Evolutionary conservation across 257 asterid species (phyloP).

Genomic region (Coffea canephora): DNA sequence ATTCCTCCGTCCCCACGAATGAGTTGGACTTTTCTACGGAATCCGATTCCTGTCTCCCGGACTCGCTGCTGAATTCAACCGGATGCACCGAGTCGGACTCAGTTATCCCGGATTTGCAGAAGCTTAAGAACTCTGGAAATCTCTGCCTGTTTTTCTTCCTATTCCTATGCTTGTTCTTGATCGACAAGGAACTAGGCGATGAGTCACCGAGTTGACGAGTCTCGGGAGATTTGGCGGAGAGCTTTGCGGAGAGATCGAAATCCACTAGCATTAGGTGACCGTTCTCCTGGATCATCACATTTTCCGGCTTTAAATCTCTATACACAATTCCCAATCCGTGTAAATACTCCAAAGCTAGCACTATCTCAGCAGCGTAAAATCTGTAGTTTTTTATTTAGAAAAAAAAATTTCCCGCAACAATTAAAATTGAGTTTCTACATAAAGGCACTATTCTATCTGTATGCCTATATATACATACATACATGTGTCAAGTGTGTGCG

Average conservation of each 20-base stretch:
- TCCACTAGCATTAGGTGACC: conserved; percentile 92
- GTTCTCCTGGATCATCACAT: conserved; percentile 83
- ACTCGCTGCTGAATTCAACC: conserved; percentile 27
- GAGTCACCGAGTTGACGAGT: conserved; percentile 19
- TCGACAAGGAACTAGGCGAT: conserved; percentile 18
- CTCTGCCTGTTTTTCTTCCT: conserved; percentile 31
- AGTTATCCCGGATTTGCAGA: conserved; percentile 44
- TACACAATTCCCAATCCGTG: conserved; percentile 79
- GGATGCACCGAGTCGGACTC: conserved; percentile 45
- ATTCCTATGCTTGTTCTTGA: background rate
- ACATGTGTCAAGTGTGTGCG: too few species aligned
- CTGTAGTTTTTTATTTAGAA: conserved; percentile 27
- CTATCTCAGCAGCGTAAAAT: conserved; percentile 91
- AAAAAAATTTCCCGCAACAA: background rate
- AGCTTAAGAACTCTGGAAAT: conserved; percentile 24
- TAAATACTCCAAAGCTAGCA: conserved; percentile 75
- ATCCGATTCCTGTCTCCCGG: conserved; percentile 37
- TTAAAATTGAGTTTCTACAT: too few species aligned
- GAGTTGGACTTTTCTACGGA: conserved; percentile 72
- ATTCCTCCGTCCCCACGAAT: conserved; percentile 95
- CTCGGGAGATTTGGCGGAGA: conserved; percentile 46
- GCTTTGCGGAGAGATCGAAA: conserved; percentile 86
- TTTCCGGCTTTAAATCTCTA: conserved; percentile 94
- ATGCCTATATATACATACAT: too few species aligned
- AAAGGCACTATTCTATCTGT: too few species aligned